Evolutionary conservation across 208 protist genomes (phyloP), one percentile per base, ranked within the genome.

Genomic region (Leishmania arabica): DNA sequence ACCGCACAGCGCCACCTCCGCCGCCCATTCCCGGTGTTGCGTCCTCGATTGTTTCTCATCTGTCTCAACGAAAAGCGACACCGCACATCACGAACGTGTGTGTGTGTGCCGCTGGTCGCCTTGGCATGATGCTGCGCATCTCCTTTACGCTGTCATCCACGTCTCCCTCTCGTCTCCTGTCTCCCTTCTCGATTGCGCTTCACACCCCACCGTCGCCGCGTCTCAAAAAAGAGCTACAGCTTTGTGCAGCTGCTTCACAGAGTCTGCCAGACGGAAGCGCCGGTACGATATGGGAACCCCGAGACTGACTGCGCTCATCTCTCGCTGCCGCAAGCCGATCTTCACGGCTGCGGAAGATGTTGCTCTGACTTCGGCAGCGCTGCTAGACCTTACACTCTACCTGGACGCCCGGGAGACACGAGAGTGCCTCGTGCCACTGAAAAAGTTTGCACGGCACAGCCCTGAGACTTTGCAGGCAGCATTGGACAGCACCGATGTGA

Each of bases 261-360:
- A 73, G 24, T 54, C 9, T 37, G 40, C 27, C 24, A 54, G 27
- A 31, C 45, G 54, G 45, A 54, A 31, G 40, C 27, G n/a, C n/a
- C 40, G 27, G 37, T 31, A 24, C 17, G 24, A 65, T 21, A 77
- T 65, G 74, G 56, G 24, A 42, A 34, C 13, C 40, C 47, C 54
- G 15, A 62, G 19, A 31, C 75, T 86, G 3, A 54, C n/a, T 58
- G 65, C 83, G 31, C 69, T 86, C 27, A 65, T 86, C 51, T 37
- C 74, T 21, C 84, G 79, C 37, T 75, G 79, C 27, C 72, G 76
- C 34, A 83, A 82, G 70, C 84, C 84, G 19, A 87, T 87, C 74
- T 91, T 93, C 72, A 84, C 72, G 27, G 60, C 68, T 34, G 75
- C 77, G 17, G 87, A 92, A 49, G 89, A 95, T 65, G 89, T 90